phyloP scores from a whole-genome alignment of 192 early-diverging fungal species.

The Phycomyces nitens region DNA sequence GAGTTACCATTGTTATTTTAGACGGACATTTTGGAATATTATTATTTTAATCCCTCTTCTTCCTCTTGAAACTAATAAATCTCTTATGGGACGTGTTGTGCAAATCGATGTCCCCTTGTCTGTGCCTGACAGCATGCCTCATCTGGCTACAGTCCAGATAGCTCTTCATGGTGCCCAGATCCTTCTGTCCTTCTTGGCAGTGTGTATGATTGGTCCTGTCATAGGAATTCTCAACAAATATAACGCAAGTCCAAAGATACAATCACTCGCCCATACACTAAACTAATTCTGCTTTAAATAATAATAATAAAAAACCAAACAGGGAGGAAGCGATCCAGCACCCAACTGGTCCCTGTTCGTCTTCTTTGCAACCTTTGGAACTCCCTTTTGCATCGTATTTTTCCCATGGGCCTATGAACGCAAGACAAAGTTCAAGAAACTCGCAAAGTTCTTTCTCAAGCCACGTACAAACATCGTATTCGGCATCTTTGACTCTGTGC shows the following conservation, averaged over 20 bases:
- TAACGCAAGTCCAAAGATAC: slow-evolving; percentile 4
- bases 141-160: not conserved
- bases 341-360: slow-evolving; percentile 29
- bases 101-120: slow-evolving; percentile 1
- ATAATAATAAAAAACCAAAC: not conserved
- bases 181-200: slow-evolving; percentile 8
- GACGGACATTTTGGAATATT: not conserved
- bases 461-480: slow-evolving; percentile 30
- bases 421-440: slow-evolving; percentile 30
- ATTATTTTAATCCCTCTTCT: not conserved
- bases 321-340: slow-evolving; percentile 31
- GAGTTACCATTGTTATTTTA: too few species aligned
- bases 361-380: slow-evolving; percentile 17
- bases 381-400: slow-evolving; percentile 21
- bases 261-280: not conserved
- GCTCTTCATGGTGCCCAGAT: not conserved
- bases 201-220: slow-evolving; percentile 28
- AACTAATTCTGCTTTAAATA: not conserved
- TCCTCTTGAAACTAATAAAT: not conserved
- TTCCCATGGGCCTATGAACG: slow-evolving; percentile 36
- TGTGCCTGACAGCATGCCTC: not conserved
- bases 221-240: slow-evolving; percentile 21
- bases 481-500: slow-evolving; percentile 17
- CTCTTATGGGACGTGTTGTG: not conserved
- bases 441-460: slow-evolving; percentile 34